Conservation (phyloP, 306 rosid species). For the Quercus cerris region DNA sequence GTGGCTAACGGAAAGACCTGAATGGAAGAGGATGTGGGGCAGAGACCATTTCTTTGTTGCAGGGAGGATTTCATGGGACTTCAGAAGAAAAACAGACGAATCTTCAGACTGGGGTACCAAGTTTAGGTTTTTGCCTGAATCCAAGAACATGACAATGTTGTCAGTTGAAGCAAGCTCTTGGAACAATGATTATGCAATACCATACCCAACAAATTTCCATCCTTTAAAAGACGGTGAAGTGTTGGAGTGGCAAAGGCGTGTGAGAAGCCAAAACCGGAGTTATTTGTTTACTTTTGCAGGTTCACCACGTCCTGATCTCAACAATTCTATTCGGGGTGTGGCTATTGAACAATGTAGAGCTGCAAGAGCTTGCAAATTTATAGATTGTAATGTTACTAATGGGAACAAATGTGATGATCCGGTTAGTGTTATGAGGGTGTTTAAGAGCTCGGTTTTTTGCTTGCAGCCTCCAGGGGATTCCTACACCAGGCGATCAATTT, state of each 20-base stretch:
- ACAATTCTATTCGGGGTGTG: constrained; percentile 51
- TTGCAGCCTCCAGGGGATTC: constrained; percentile 91
- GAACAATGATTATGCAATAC: constrained; percentile 82
- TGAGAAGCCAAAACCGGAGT: constrained; percentile 40
- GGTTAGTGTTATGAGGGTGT: constrained; percentile 46
- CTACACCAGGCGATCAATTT: constrained; percentile 79
- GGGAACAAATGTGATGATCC: constrained; percentile 64
- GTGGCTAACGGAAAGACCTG: constrained; percentile 43
- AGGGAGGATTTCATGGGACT: constrained; percentile 95
- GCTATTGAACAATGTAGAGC: constrained; percentile 60
- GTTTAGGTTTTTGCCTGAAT: constrained; percentile 68
- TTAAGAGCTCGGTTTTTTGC: constrained; percentile 64
- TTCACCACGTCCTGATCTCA: constrained; percentile 71
- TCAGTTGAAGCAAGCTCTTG: constrained; percentile 86
- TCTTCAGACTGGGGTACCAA: constrained; percentile 76
- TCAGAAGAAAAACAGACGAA: constrained; percentile 60
- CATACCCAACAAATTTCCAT: constrained; percentile 80
- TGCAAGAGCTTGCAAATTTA: constrained; percentile 48
- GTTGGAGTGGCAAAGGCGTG: constrained; percentile 47
- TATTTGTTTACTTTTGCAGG: constrained; percentile 69
- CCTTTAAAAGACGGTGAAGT: constrained; percentile 42
- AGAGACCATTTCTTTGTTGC: constrained; percentile 83
- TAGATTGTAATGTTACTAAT: constrained; percentile 55
- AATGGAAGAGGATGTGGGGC: constrained; percentile 79
- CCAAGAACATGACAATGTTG: constrained; percentile 79